phyloP scores from a whole-genome alignment of 768 basidiomycete genomes.

The Leucosporidium yakuticum region DNA sequence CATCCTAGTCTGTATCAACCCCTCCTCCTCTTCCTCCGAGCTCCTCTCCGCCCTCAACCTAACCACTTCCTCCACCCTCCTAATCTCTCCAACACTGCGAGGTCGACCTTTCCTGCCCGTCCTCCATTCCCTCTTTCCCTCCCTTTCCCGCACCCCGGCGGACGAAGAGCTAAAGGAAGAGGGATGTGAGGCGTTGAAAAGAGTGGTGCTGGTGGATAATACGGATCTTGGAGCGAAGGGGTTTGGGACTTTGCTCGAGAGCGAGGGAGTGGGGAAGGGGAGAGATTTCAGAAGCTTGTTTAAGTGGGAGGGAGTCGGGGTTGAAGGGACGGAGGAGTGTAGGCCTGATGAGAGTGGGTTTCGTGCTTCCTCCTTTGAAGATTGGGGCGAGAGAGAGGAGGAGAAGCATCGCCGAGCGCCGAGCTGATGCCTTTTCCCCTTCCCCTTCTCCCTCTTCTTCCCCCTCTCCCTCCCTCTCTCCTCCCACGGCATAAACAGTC shows the following conservation, averaged over 20 bases:
- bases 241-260: not conserved
- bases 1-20: slow-evolving; percentile 74
- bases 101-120: slow-evolving; percentile 59
- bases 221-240: slow-evolving; percentile 22
- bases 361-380: slow-evolving; percentile 45
- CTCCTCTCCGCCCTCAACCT: slow-evolving; percentile 58
- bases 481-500: slow-evolving; percentile 41
- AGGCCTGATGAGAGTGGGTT: too few relatives aligned
- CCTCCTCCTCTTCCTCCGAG: slow-evolving; percentile 67
- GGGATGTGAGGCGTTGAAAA: slow-evolving; percentile 57
- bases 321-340: not conserved
- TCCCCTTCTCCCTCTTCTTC: too few relatives aligned
- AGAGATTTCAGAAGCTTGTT: not conserved
- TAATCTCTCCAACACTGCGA: slow-evolving; percentile 65
- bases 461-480: too few relatives aligned
- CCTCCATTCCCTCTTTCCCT: slow-evolving; percentile 55
- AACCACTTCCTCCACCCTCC: slow-evolving; percentile 44
- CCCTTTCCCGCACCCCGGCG: slow-evolving; percentile 45
- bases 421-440: not conserved
- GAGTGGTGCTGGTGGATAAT: slow-evolving; percentile 65
- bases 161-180: slow-evolving; percentile 51
- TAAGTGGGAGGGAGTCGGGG: not conserved
- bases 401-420: too few relatives aligned
- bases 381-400: slow-evolving; percentile 38
- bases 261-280: not conserved